Evolutionary conservation across 306 rosid genomes (phyloP), one percentile per base, ranked within the genome.

Genomic region (Trichosanthes truncata): DNA sequence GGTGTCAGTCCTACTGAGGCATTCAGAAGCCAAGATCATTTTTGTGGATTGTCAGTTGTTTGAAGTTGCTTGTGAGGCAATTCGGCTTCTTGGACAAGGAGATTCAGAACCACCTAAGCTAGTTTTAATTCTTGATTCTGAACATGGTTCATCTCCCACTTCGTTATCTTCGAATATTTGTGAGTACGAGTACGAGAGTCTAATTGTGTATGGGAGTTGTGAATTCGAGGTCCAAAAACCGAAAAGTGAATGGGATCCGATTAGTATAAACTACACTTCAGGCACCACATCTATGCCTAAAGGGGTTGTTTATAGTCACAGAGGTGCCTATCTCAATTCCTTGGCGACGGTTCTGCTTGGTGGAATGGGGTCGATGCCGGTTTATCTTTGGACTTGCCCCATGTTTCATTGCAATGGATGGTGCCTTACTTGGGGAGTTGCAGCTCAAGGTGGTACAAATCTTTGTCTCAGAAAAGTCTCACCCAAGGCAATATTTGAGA

Each of bases 251-350:
- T 89, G 78, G 90, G 97, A 94, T 82, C 95, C 97, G 21, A 84
- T 94, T 81, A 91, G 95, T 69, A 29, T 94, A 23, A 92, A 91
- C 76, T 94, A 92, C 88, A 94, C 97, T 23, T 94, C 97, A 2
- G 97, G 97, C 52, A 94, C 98, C 25, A 94, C 98, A 43, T 89
- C 98, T 53, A 88, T 88, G 81, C 97, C 98, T 3, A 94, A 94
- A 87, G 98, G 95, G 15, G 97, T 92, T 52, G 92, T 92, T 23
- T 94, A 77, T 10, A 92, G 87, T 74, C 95, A 94, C 46, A 88
- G 95, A 21, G 97, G 98, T 29, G 97, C 98, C 21, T 94, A 92
- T 83, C 86, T 94, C 23, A 94, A 92, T 43, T 31, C 97, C 25
- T 82, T 94, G 41, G 90, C 92, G 3, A 91, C 95, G 0, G 87